These are phyloP conservation scores for Magnusiomyces ingens DNA, from an alignment of 1,139 yeast species.

Conservation along the genomic window DNA sequence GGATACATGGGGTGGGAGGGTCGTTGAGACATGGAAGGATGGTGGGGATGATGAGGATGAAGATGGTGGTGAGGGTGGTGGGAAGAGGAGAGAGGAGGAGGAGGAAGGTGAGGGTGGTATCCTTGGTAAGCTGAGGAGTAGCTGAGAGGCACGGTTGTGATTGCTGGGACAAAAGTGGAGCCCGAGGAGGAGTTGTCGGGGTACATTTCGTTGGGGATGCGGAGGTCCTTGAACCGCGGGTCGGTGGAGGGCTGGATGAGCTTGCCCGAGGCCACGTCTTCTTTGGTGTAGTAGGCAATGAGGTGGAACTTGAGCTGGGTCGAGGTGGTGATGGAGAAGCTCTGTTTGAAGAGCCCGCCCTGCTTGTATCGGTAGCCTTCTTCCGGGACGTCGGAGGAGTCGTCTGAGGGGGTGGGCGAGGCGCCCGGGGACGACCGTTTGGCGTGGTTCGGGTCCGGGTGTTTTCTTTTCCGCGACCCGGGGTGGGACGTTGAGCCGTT, in stretches of 20 bases:
- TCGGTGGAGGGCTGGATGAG: slow-evolving; percentile 40
- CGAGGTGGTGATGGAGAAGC: slow-evolving; percentile 47
- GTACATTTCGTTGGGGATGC: slow-evolving; percentile 35
- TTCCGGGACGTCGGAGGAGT: slow-evolving; percentile 11
- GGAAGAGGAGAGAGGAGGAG: background rate
- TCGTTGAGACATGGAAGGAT: too few relatives aligned
- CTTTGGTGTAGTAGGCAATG: slow-evolving; percentile 44
- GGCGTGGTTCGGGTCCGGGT: slow-evolving; percentile 8
- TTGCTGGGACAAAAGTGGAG: slow-evolving; percentile 25
- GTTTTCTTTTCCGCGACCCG: slow-evolving; percentile 11
- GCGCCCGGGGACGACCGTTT: slow-evolving; percentile 3
- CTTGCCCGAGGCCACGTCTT: slow-evolving; percentile 28
- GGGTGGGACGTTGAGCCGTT: background rate
- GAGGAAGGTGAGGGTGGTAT: background rate
- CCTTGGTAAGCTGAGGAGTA: slow-evolving; percentile 3
- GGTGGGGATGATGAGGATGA: background rate
- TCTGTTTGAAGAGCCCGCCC: slow-evolving; percentile 52
- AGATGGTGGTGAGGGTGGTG: background rate
- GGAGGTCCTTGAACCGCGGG: slow-evolving; percentile 31
- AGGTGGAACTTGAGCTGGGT: slow-evolving; percentile 49
- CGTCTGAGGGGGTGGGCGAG: slow-evolving; percentile 2
- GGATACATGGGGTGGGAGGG: too few relatives aligned
- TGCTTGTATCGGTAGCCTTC: slow-evolving; percentile 36
- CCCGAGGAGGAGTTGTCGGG: slow-evolving; percentile 31
- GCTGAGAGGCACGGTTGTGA: slow-evolving; percentile 22